Base-by-base conservation (phyloP, 164 flowering plant species). In the Vitis riparia region DNA sequence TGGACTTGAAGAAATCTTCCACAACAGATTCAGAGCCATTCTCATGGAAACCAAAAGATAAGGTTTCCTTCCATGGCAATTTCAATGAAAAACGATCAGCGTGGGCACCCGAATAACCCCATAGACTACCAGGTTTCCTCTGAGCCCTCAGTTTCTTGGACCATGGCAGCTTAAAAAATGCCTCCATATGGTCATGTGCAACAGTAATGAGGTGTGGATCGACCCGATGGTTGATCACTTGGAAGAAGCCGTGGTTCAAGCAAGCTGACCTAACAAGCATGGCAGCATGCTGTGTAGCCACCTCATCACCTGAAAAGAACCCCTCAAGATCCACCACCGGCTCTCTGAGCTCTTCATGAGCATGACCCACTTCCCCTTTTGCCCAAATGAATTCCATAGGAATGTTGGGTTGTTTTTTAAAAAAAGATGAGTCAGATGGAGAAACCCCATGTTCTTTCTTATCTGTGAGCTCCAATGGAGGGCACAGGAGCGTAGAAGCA, bases 11-110 rank as follows among this genome's bases (percentile, higher is more conserved):
- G 62, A 65, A 77, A 15, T 78, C 71, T 0, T 27, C 71, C 11
- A 81, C 80, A 11, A 37, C 51, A 8, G 67, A 12, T 4, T 48
- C 29, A 4, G 63, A 16, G 23, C n/a, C 30, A n/a, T 63, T 50
- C 2, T 70, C 66, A 44, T 65, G 30, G 50, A 63, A 79, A 3
- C 63, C 58, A 29, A 84, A 78, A 14, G 87, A 74, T 11, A 84
- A 51, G 0, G 82, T 82, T 69, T 84, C 86, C 71, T 84, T 85
- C 86, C 91, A 87, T 2, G 88, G 87, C 59, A 87, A 53, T 12
- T 74, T 87, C 0, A 80, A 66, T 0, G 84, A 65, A 17, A 68
- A 87, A 0, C 88, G 72, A 47, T 80, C 76, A 9, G 83, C 65
- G 60, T 80, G 84, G 30, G 78, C 81, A 5, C 77, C 69, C 0